phyloP scores from a whole-genome alignment of 768 basidiomycete species.

The Megacollybia marginata region DNA sequence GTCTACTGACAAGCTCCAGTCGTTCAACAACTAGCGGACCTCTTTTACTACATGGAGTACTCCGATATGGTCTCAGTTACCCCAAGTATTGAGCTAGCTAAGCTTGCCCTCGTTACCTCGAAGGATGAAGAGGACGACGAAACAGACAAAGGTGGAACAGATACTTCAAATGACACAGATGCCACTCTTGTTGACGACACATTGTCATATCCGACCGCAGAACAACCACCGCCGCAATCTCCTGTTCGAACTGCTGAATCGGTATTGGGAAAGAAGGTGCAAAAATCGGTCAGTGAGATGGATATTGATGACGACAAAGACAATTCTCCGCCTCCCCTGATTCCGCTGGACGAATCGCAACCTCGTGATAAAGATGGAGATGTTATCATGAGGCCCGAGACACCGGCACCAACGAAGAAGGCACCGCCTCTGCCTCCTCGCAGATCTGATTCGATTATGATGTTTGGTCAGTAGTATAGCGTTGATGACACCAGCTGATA shows the following conservation, averaged over 20 bases:
- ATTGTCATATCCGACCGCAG: conserved; percentile 25
- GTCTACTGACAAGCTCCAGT: conserved; percentile 38
- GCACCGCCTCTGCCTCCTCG: conserved; percentile 1
- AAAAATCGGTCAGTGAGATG: conserved; percentile 34
- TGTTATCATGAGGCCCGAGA: conserved; percentile 23
- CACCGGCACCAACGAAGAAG: conserved; percentile 3
- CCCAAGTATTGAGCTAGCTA: conserved; percentile 80
- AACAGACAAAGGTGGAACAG: conserved; percentile 61
- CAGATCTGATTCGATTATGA: conserved; percentile 64
- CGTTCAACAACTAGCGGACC: conserved; percentile 66
- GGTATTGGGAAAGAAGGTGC: conserved; percentile 58
- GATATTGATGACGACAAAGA: conserved; percentile 19
- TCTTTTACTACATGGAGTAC: conserved; percentile 74
- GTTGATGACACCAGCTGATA: neutral
- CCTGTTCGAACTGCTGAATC: conserved; percentile 32
- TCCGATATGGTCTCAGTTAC: conserved; percentile 63
- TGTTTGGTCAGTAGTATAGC: conserved; percentile 60
- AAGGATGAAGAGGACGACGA: conserved; percentile 88
- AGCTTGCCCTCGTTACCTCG: conserved; percentile 84
- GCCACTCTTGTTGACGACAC: conserved; percentile 83
- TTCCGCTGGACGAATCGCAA: conserved; percentile 1
- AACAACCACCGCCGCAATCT: conserved; percentile 12
- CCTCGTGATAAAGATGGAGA: conserved; percentile 22
- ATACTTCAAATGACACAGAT: conserved; percentile 82
- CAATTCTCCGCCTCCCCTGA: conserved; percentile 1